Percentiles rank a stretch among this genome's conserved stretches.
Conservation (phyloP, 768 basidiomycete genomes). For the Mycena galericulata region DNA sequence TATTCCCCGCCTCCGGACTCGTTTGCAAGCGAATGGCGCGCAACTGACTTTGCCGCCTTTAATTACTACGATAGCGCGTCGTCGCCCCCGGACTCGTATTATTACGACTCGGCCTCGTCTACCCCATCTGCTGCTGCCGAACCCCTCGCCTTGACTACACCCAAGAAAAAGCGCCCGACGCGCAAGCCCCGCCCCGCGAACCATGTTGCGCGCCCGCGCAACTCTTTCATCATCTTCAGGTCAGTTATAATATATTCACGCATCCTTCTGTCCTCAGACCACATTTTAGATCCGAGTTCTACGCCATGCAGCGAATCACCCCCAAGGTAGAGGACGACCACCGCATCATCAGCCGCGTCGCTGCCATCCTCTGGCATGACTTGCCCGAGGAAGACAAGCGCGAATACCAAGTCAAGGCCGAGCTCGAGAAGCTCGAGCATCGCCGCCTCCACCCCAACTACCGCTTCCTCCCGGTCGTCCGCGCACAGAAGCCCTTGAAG, state of each 20-base stretch:
- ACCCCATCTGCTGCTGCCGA: not conserved
- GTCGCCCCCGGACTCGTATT: not conserved
- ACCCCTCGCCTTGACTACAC: not conserved
- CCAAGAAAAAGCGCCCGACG: slow-evolving; percentile 37
- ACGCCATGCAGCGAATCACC: slow-evolving; percentile 61
- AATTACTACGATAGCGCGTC: not conserved
- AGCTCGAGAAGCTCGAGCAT: slow-evolving; percentile 64
- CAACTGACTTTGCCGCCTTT: not conserved
- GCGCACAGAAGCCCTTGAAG: slow-evolving; percentile 58
- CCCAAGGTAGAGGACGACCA: slow-evolving; percentile 67
- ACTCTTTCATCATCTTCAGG: slow-evolving; percentile 84
- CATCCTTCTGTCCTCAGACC: slow-evolving; percentile 42
- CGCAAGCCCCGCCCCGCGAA: slow-evolving; percentile 43
- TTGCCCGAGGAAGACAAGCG: slow-evolving; percentile 63
- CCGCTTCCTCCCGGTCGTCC: slow-evolving; percentile 61
- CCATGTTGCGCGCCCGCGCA: slow-evolving; percentile 82
- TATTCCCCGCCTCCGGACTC: not conserved
- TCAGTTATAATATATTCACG: slow-evolving; percentile 60
- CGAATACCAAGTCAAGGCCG: slow-evolving; percentile 63
- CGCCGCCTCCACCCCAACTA: slow-evolving; percentile 63
- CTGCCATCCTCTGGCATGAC: slow-evolving; percentile 66
- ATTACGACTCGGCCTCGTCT: slow-evolving; percentile 5
- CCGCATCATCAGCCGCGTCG: slow-evolving; percentile 68
- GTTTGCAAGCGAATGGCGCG: slow-evolving; percentile 6
- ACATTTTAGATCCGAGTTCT: slow-evolving; percentile 59